Base-by-base conservation (phyloP, 75 land plant genomes). In the Pinus albicaulis region DNA sequence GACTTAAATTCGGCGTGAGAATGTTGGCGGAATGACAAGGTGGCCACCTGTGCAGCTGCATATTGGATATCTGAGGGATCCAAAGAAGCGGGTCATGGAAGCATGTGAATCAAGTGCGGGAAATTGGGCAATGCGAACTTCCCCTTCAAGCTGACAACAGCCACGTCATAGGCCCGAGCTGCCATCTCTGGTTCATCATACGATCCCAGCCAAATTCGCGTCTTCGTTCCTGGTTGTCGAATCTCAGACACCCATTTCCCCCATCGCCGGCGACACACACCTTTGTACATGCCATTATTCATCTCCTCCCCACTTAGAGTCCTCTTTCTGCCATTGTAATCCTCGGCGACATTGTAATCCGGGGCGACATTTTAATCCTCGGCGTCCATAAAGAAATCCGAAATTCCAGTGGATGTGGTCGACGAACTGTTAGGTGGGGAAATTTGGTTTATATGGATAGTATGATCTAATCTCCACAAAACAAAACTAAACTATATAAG, bases 201-300 rank as follows among this genome's bases (percentile, higher is more conserved):
- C 12, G 83, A 80, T 10, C 82, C 82, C 7, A 81, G 55, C 82
- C 82, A 81, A 24, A 81, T 31, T 55, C 61, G 55, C 0, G 53
- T 57, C 23, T 36, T 81, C 0, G 60, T 81, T 24, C 81, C 55
- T 0, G 83, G 83, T 7, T 55, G 55, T 23, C 82, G 13, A n/a
- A 81, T 80, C 82, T 81, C 82, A 41, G 82, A 81, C 23, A 81
- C 82, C 82, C 82, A 81, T 16, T 79, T 80, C 0, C 77, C n/a
- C 34, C 78, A 63, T 3, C 66, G 62, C 59, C 84, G 60, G n/a
- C 62, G 20, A 24, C 82, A 13, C 59, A 80, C 82, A 15, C 82
- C 82, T 34, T 25, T 76, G 60, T 78, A 78, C 5, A 20, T 25
- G 1, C 60, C 53, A 38, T 60, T 57, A 2, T 52, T 17, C 12